These are phyloP conservation scores for Calendula officinalis DNA, from an alignment of 129 eudicot genomes.

Conservation along the genomic window DNA sequence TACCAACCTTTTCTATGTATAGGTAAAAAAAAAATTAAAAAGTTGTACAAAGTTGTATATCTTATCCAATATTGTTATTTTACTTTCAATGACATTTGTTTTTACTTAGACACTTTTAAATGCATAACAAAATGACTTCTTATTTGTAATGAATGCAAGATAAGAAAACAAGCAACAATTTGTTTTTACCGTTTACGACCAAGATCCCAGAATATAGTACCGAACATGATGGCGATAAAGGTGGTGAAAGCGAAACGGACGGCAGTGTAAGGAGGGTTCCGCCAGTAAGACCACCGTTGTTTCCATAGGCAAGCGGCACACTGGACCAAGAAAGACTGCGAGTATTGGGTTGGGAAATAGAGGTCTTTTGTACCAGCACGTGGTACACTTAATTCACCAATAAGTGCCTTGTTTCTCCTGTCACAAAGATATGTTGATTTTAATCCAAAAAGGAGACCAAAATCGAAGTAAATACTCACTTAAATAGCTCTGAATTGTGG, in stretches of 20 bases:
- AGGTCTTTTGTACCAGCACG: conserved; percentile 42
- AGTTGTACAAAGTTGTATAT: too few species aligned
- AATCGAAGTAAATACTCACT: conserved; percentile 13
- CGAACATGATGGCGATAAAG: conserved; percentile 38
- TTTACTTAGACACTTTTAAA: too few species aligned
- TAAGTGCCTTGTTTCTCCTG: conserved; percentile 56
- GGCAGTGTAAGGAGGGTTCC: conserved; percentile 49
- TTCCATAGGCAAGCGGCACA: conserved; percentile 49
- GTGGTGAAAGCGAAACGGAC: conserved; percentile 40
- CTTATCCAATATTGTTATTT: too few species aligned
- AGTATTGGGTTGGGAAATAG: conserved; percentile 34
- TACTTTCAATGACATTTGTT: too few species aligned
- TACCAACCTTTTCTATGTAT: too few species aligned
- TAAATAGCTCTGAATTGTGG: conserved; percentile 49
- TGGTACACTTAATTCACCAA: conserved; percentile 40
- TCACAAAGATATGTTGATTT: background rate
- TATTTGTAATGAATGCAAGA: background rate
- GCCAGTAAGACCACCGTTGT: conserved; percentile 49
- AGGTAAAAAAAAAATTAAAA: too few species aligned
- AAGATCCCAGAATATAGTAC: conserved; percentile 52
- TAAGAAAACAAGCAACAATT: background rate
- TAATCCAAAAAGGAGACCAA: background rate
- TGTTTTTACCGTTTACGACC: conserved; percentile 38
- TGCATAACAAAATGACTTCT: too few species aligned
- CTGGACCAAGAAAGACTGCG: conserved; percentile 41